Evolutionary conservation across 2,329 filamentous ascomycete genomes (phyloP).

Genomic region (Didymella lethalis): DNA sequence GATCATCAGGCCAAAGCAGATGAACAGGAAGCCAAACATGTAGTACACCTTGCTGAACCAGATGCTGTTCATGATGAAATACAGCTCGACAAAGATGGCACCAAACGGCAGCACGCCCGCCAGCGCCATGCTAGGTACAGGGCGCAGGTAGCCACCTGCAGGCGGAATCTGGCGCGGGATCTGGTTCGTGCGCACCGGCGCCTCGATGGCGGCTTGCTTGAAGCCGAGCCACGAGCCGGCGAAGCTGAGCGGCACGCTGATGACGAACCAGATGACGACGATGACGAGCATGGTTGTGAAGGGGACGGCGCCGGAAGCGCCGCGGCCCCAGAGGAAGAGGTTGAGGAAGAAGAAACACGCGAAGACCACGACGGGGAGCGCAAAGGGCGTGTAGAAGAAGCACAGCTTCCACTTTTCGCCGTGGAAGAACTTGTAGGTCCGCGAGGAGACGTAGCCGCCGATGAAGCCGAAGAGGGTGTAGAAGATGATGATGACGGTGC

Average conservation of each 20-base stretch:
- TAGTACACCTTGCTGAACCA: constrained; percentile 99
- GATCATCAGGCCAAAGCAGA: constrained; percentile 97
- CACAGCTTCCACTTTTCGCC: constrained; percentile 95
- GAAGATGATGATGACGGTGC: constrained; percentile 89
- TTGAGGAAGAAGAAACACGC: constrained; percentile 90
- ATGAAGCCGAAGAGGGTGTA: constrained; percentile 94
- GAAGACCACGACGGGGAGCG: constrained; percentile 89
- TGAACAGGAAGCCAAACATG: constrained; percentile 99
- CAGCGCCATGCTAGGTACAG: constrained; percentile 87
- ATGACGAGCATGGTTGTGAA: constrained; percentile 97
- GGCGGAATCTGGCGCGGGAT: constrained; percentile 96
- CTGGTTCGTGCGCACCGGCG: constrained; percentile 94
- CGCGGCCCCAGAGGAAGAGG: constrained; percentile 93
- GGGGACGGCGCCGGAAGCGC: constrained; percentile 91
- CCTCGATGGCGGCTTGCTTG: constrained; percentile 70
- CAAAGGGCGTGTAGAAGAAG: constrained; percentile 83
- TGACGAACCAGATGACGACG: constrained; percentile 93
- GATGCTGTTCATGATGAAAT: constrained; percentile 99
- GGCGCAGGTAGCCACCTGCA: constrained; percentile 80
- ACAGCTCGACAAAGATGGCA: constrained; percentile 97
- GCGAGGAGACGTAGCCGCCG: constrained; percentile 86
- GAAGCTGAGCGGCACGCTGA: constrained; percentile 90
- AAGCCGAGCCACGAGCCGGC: constrained; percentile 94
- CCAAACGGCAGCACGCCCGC: constrained; percentile 94
- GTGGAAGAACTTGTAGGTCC: constrained; percentile 92